phyloP scores from a whole-genome alignment of 129 eudicot genomes.

The Chrysanthemum lavandulifolium region DNA sequence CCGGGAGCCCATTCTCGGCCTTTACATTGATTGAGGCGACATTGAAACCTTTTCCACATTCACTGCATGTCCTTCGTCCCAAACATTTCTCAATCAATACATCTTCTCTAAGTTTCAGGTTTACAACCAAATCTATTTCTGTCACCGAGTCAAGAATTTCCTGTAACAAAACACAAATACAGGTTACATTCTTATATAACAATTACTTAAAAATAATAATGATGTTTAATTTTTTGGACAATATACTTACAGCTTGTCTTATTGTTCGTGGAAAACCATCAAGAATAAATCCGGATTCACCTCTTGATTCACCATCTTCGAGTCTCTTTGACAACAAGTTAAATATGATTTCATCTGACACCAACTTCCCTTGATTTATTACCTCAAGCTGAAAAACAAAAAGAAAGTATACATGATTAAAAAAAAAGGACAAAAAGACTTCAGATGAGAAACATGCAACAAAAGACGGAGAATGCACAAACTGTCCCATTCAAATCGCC shows the following conservation, averaged over 20 bases:
- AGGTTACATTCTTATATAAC: neutral
- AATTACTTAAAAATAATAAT: neutral
- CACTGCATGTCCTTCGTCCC: conserved; percentile 76
- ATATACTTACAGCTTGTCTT: conserved; percentile 78
- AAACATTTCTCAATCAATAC: conserved; percentile 82
- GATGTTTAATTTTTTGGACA: neutral
- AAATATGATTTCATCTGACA: conserved; percentile 84
- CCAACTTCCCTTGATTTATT: conserved; percentile 89
- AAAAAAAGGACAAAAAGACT: no score
- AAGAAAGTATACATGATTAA: no score
- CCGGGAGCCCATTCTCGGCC: conserved; percentile 52
- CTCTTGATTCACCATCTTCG: conserved; percentile 76
- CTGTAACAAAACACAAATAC: conserved; percentile 28
- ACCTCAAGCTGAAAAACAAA: conserved; percentile 65
- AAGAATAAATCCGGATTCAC: conserved; percentile 89
- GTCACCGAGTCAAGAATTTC: conserved; percentile 78
- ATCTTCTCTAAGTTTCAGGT: conserved; percentile 75
- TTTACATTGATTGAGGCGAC: conserved; percentile 63
- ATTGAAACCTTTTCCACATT: conserved; percentile 48
- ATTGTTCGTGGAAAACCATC: conserved; percentile 98
- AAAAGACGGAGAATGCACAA: no score
- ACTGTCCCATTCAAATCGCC: no score
- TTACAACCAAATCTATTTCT: conserved; percentile 85
- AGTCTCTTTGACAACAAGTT: conserved; percentile 81
- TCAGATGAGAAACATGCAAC: no score